Conservation (phyloP, 768 basidiomycete species). For the Pleurotus ostreatus region DNA sequence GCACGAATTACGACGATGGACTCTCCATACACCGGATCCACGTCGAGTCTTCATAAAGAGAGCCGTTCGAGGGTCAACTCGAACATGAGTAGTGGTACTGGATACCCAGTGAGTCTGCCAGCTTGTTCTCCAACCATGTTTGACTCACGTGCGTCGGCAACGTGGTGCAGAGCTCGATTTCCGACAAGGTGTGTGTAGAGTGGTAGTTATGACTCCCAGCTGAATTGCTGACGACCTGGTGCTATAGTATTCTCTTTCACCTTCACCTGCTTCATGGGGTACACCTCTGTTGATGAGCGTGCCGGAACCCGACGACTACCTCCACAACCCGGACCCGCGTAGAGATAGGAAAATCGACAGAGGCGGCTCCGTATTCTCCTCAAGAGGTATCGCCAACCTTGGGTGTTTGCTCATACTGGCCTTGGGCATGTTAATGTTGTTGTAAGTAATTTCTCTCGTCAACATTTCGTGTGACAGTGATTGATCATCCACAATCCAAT, state of each 20-base stretch:
- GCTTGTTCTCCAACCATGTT: neutral
- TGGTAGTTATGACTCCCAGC: neutral
- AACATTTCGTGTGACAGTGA: neutral
- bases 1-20: neutral
- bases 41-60: neutral
- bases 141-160: neutral
- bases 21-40: constrained; percentile 5
- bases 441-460: constrained; percentile 36
- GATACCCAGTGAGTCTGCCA: constrained; percentile 1
- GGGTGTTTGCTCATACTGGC: constrained; percentile 62
- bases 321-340: constrained; percentile 61
- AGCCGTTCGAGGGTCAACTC: constrained; percentile 3
- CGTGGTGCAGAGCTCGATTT: constrained; percentile 4
- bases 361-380: constrained; percentile 57
- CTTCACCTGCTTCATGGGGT: constrained; percentile 48
- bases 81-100: neutral
- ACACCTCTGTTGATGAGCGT: constrained; percentile 35
- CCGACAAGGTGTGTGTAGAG: constrained; percentile 9
- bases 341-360: constrained; percentile 50
- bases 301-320: constrained; percentile 58
- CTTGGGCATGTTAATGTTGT: constrained; percentile 42
- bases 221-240: neutral
- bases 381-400: constrained; percentile 61
- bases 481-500: constrained; percentile 1
- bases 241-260: constrained; percentile 32